Evolutionary conservation across 768 basidiomycete species (phyloP).

Genomic region (Crassisporium funariophilum): DNA sequence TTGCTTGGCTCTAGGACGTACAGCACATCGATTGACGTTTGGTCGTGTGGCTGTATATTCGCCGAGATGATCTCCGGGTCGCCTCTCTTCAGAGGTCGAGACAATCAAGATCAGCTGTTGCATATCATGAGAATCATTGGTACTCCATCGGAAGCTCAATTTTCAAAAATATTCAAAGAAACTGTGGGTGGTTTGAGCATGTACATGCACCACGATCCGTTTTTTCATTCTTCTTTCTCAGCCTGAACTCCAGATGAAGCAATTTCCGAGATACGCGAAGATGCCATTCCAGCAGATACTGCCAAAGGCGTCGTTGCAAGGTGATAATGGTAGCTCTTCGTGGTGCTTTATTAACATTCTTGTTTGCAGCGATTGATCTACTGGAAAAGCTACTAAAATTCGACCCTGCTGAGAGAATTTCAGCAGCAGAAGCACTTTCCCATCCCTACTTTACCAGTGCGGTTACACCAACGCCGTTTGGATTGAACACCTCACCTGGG

Average conservation of each 20-base stretch:
- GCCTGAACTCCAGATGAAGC: constrained; percentile 85
- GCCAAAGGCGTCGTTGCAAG: constrained; percentile 84
- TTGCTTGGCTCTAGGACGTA: constrained; percentile 96
- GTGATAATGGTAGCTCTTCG: constrained; percentile 35
- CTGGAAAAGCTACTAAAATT: constrained; percentile 95
- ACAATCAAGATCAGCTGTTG: constrained; percentile 96
- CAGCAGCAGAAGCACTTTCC: constrained; percentile 86
- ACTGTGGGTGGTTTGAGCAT: constrained; percentile 63
- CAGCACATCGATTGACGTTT: constrained; percentile 97
- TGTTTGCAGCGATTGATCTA: constrained; percentile 76
- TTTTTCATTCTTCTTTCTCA: constrained; percentile 24
- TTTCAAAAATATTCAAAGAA: constrained; percentile 88
- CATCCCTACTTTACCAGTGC: constrained; percentile 88
- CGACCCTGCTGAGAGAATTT: constrained; percentile 89
- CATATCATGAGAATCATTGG: constrained; percentile 98
- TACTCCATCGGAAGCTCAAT: constrained; percentile 85
- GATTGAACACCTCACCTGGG: constrained; percentile 47
- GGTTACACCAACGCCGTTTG: constrained; percentile 40
- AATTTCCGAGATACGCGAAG: constrained; percentile 86
- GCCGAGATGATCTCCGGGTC: constrained; percentile 99
- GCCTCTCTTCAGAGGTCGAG: constrained; percentile 93
- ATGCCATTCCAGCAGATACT: constrained; percentile 80
- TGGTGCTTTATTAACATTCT: not conserved
- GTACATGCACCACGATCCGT: not conserved
- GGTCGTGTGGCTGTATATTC: constrained; percentile 99